Evolutionary conservation across 768 basidiomycete genomes (phyloP).

Genomic region (Lactarius akahatsu): DNA sequence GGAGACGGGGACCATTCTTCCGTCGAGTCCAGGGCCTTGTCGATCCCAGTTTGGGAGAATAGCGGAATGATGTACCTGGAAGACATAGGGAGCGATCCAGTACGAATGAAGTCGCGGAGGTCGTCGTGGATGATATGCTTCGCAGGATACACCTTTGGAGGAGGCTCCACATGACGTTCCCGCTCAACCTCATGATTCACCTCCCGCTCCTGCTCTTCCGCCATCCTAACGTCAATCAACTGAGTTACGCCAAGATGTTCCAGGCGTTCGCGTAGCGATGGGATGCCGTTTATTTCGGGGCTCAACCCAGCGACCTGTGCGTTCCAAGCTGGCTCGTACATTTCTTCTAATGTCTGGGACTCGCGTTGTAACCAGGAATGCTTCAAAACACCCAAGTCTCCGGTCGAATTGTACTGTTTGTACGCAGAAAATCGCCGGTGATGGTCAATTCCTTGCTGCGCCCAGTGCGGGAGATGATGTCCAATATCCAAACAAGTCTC

Average conservation of each 20-base stretch:
- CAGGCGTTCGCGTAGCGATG: background rate
- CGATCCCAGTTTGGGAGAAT: background rate
- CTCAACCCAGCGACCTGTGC: background rate
- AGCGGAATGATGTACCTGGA: background rate
- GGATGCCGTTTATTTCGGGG: background rate
- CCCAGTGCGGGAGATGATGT: slow-evolving; percentile 8
- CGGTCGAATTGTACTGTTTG: background rate
- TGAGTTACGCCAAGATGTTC: background rate
- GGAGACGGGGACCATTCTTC: background rate
- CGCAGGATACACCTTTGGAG: background rate
- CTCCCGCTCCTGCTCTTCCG: slow-evolving; percentile 12
- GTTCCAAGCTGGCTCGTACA: background rate
- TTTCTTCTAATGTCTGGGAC: slow-evolving; percentile 3
- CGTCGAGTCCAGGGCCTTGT: background rate
- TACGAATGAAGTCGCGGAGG: background rate
- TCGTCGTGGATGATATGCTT: background rate
- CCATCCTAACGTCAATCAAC: background rate
- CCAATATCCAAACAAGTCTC: slow-evolving; percentile 10
- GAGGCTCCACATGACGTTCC: background rate
- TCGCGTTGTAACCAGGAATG: background rate
- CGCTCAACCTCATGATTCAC: background rate
- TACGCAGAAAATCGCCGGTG: background rate
- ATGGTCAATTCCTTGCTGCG: slow-evolving; percentile 9
- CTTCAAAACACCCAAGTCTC: background rate
- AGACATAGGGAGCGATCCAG: background rate